Percentiles rank a stretch among this genome's conserved stretches.
Evolutionary conservation across 352 stramenopile species (phyloP).

Genomic region (Pythium dissotocum): DNA sequence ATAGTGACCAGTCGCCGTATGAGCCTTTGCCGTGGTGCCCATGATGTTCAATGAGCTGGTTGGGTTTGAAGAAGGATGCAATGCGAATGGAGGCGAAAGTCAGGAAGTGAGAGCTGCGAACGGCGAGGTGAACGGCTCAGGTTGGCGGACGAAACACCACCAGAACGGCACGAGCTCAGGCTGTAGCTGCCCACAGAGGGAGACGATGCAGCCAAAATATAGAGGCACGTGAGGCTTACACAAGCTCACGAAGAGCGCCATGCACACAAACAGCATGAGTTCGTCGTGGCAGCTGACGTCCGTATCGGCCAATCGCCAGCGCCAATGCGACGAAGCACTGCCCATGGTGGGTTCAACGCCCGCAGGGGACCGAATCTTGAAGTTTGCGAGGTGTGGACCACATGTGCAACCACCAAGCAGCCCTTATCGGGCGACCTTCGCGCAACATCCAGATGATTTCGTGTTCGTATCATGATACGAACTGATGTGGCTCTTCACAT

Average conservation of each 20-base stretch:
- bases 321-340: constrained; percentile 25
- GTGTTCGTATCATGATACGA: constrained; percentile 13
- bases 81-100: background rate
- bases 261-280: background rate
- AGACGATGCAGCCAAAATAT: background rate
- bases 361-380: constrained; percentile 27
- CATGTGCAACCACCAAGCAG: background rate
- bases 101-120: background rate
- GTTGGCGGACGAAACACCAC: background rate
- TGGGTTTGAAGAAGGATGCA: background rate
- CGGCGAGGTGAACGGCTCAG: background rate
- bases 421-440: constrained; percentile 21
- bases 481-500: constrained; percentile 1
- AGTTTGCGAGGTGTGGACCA: constrained; percentile 23
- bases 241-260: background rate
- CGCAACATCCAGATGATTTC: constrained; percentile 8
- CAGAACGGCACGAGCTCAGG: background rate
- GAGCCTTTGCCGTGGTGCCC: background rate
- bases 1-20: background rate
- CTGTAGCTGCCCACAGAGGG: background rate
- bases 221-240: background rate
- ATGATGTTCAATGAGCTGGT: background rate
- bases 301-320: background rate
- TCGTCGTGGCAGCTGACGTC: background rate
- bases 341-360: constrained; percentile 16